phyloP scores from a whole-genome alignment of 176 grass and related monocot genomes.

The Oryza glumipatula region DNA sequence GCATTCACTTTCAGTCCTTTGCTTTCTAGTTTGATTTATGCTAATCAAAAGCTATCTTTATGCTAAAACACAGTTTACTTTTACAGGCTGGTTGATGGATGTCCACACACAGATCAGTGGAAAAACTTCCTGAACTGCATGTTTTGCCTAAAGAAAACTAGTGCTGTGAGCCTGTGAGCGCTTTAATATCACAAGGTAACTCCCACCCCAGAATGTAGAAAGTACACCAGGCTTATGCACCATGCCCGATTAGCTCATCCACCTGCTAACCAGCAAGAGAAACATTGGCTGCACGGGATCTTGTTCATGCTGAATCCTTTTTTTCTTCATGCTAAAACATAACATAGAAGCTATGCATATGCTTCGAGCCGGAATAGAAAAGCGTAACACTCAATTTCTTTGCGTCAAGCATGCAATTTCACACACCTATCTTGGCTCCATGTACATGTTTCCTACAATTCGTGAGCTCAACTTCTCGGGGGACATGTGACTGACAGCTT shows the following conservation, averaged over 20 bases:
- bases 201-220: background rate
- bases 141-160: slow-evolving; percentile 4
- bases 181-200: slow-evolving; percentile 7
- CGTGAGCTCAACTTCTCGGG: background rate
- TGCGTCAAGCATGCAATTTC: background rate
- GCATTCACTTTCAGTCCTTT: background rate
- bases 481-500: slow-evolving; percentile 13
- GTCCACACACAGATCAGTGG: background rate
- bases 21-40: slow-evolving; percentile 26
- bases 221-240: background rate
- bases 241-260: background rate
- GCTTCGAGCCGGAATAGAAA: background rate
- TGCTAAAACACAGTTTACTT: slow-evolving; percentile 1
- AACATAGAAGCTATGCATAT: background rate
- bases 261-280: background rate
- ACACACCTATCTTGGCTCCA: background rate
- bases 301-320: slow-evolving; percentile 18
- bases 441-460: background rate
- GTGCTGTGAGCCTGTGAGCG: background rate
- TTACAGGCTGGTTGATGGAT: slow-evolving; percentile 31
- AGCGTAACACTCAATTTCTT: background rate
- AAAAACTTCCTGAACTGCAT: slow-evolving; percentile 16
- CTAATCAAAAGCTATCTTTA: background rate
- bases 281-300: background rate
- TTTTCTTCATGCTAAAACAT: slow-evolving; percentile 16